phyloP scores from a whole-genome alignment of 2,329 filamentous ascomycete genomes.

The Ophiosphaerella herpotricha region DNA sequence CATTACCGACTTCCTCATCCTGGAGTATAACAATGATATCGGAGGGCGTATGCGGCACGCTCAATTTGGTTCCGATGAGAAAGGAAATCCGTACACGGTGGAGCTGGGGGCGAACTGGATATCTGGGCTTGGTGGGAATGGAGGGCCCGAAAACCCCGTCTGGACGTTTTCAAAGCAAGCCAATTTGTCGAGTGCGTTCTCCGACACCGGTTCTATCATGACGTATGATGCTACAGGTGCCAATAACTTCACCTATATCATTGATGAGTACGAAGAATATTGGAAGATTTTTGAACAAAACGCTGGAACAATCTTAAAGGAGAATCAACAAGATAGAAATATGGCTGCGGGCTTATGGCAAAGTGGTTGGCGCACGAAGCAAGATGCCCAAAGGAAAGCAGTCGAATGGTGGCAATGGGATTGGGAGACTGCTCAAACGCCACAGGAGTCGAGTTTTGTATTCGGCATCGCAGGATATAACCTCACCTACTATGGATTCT shows the following conservation, averaged over 20 bases:
- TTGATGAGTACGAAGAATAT: conserved; percentile 57
- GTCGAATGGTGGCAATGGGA: conserved; percentile 66
- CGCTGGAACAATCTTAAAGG: conserved; percentile 61
- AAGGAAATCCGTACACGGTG: conserved; percentile 60
- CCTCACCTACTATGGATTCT: conserved; percentile 65
- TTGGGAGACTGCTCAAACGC: conserved; percentile 63
- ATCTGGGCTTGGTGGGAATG: conserved; percentile 49
- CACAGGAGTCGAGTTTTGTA: conserved; percentile 60
- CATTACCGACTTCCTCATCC: conserved; percentile 66
- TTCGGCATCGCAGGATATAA: conserved; percentile 64
- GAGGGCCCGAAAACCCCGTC: conserved; percentile 61
- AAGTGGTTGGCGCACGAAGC: conserved; percentile 66
- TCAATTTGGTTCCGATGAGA: conserved; percentile 57
- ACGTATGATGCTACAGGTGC: conserved; percentile 65
- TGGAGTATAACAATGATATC: conserved; percentile 66
- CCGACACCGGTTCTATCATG: conserved; percentile 62
- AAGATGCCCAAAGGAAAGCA: conserved; percentile 61
- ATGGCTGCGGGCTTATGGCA: conserved; percentile 63
- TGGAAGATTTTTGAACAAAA: conserved; percentile 55
- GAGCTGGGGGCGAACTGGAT: conserved; percentile 73
- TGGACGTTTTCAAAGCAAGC: conserved; percentile 66
- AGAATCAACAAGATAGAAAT: conserved; percentile 66
- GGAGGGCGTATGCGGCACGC: conserved; percentile 66
- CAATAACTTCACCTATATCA: conserved; percentile 55
- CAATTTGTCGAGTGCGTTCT: conserved; percentile 60